phyloP scores from a whole-genome alignment of 1,284 basidiomycete genomes.

The Ganoderma leucocontextum region DNA sequence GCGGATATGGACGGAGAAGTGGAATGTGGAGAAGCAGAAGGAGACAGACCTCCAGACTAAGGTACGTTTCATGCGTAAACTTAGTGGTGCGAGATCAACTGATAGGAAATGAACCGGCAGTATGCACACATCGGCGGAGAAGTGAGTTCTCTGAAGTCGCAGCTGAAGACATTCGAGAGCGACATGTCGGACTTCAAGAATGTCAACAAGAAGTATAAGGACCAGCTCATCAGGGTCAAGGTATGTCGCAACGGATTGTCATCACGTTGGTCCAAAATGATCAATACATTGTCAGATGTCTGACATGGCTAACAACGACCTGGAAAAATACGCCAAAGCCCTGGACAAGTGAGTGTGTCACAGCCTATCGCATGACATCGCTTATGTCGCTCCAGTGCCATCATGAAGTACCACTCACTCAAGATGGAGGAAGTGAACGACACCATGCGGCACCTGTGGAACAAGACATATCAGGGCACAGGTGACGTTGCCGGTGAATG shows the following conservation, averaged over 20 bases:
- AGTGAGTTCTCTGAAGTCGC: constrained; percentile 77
- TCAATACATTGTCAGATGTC: constrained; percentile 68
- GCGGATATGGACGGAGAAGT: constrained; percentile 86
- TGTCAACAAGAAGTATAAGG: constrained; percentile 85
- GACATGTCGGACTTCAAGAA: constrained; percentile 92
- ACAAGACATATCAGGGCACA: constrained; percentile 98
- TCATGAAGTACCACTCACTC: constrained; percentile 97
- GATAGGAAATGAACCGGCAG: constrained; percentile 48
- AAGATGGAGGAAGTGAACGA: constrained; percentile 99
- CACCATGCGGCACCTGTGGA: constrained; percentile 96
- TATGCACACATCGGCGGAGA: constrained; percentile 86
- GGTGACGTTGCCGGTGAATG: constrained; percentile 55
- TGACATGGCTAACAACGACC: constrained; percentile 92
- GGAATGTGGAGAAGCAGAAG: constrained; percentile 73
- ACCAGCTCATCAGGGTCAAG: constrained; percentile 95
- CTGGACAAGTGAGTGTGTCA: constrained; percentile 80
- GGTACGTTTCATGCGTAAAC: constrained; percentile 52
- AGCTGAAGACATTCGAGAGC: constrained; percentile 70
- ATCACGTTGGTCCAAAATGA: constrained; percentile 15
- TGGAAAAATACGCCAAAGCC: constrained; percentile 98
- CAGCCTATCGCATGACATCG: neutral
- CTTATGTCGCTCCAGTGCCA: constrained; percentile 68
- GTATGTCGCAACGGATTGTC: constrained; percentile 49
- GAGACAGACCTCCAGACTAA: constrained; percentile 77
- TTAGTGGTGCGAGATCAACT: constrained; percentile 19